phyloP scores from a whole-genome alignment of 2,329 filamentous ascomycete genomes.

The Hypoxylon sp. region DNA sequence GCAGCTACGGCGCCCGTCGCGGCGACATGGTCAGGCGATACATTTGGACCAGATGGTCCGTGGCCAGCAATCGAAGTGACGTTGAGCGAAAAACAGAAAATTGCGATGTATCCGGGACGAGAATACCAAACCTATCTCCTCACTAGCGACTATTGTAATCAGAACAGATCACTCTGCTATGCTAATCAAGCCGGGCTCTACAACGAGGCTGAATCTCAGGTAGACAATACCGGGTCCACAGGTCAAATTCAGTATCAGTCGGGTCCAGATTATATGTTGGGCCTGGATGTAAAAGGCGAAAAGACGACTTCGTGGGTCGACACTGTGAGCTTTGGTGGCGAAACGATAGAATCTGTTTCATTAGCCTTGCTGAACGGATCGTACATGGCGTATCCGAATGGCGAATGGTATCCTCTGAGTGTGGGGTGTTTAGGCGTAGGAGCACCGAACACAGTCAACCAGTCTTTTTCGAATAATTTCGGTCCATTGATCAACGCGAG shows the following conservation, averaged over 20 bases:
- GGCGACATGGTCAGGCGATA: conserved; percentile 50
- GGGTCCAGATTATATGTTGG: conserved; percentile 48
- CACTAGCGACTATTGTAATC: conserved; percentile 51
- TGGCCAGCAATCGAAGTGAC: conserved; percentile 54
- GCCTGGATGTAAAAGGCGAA: conserved; percentile 46
- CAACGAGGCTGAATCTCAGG: conserved; percentile 47
- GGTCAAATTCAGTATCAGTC: conserved; percentile 47
- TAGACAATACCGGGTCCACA: conserved; percentile 48
- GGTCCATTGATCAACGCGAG: conserved; percentile 51
- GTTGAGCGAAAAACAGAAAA: conserved; percentile 44
- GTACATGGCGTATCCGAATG: conserved; percentile 52
- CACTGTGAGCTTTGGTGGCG: conserved; percentile 44
- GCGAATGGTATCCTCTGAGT: conserved; percentile 52
- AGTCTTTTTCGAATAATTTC: conserved; percentile 46
- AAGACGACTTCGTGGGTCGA: conserved; percentile 51
- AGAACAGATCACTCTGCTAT: conserved; percentile 49
- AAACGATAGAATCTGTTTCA: conserved; percentile 49
- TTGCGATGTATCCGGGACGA: conserved; percentile 53
- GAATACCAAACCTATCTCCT: conserved; percentile 51
- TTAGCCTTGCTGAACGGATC: conserved; percentile 49
- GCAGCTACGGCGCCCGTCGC: conserved; percentile 44
- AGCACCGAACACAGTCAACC: conserved; percentile 49
- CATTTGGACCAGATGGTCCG: conserved; percentile 56
- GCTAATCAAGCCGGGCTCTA: conserved; percentile 51
- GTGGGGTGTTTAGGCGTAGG: conserved; percentile 55